These are phyloP conservation scores for Mikania micrantha DNA, from an alignment of 129 eudicot genomes.

Conservation along the genomic window DNA sequence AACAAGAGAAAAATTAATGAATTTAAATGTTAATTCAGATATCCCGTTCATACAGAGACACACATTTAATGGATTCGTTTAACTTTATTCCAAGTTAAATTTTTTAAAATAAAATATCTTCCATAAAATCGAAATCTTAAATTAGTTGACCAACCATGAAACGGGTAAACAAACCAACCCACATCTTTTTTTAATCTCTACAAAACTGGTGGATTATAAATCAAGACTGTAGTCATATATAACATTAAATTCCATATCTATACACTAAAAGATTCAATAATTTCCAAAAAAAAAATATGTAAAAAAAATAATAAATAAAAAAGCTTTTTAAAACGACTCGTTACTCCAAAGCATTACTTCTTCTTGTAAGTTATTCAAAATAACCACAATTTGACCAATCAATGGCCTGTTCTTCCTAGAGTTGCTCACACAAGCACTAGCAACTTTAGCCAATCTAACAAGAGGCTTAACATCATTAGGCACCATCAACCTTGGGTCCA, in stretches of 20 bases:
- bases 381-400: slow-evolving; percentile 52
- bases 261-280: neutral
- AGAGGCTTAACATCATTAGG: slow-evolving; percentile 67
- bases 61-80: neutral
- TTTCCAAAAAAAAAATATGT: neutral
- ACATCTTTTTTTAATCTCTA: neutral
- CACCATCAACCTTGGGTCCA: slow-evolving; percentile 58
- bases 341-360: slow-evolving; percentile 24
- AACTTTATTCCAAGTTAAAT: neutral
- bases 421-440: slow-evolving; percentile 84
- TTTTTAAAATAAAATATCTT: neutral
- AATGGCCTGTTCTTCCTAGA: slow-evolving; percentile 68
- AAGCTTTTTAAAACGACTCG: slow-evolving; percentile 23
- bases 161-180: slow-evolving; percentile 21
- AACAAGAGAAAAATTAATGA: too few relatives aligned
- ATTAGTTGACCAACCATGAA: slow-evolving; percentile 27
- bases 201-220: neutral
- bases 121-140: slow-evolving; percentile 3
- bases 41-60: neutral
- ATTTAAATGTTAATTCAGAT: neutral
- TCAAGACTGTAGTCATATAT: neutral
- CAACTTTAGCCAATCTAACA: slow-evolving; percentile 78
- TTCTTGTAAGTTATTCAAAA: slow-evolving; percentile 59
- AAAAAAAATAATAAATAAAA: neutral
- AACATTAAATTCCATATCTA: slow-evolving; percentile 12